phyloP scores from a whole-genome alignment of 176 grass and related monocot genomes.

The Sorghum bicolor region Sorghum_bicolor_NCBIv3 NC_012873.2:12246501-12247000 shows the following conservation, averaged over 20 bases:
- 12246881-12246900: background rate
- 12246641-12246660: background rate
- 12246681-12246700: constrained; percentile 21
- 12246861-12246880: constrained; percentile 1
- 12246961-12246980: background rate
- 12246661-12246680: background rate
- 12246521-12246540: background rate
- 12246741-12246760: background rate
- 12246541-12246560: background rate
- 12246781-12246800: background rate
- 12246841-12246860: constrained; percentile 38
- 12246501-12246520: background rate
- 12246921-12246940: background rate
- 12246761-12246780: background rate
- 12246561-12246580: background rate
- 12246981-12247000: background rate
- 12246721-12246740: background rate
- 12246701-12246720: background rate
- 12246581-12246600: background rate
- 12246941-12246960: background rate
- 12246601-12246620: background rate
- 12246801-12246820: constrained; percentile 48
- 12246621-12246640: constrained; percentile 7
- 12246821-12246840: constrained; percentile 28
- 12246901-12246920: background rate